phyloP scores from a whole-genome alignment of 495 filamentous ascomycete genomes.

The Glarea lozoyensis region DNA sequence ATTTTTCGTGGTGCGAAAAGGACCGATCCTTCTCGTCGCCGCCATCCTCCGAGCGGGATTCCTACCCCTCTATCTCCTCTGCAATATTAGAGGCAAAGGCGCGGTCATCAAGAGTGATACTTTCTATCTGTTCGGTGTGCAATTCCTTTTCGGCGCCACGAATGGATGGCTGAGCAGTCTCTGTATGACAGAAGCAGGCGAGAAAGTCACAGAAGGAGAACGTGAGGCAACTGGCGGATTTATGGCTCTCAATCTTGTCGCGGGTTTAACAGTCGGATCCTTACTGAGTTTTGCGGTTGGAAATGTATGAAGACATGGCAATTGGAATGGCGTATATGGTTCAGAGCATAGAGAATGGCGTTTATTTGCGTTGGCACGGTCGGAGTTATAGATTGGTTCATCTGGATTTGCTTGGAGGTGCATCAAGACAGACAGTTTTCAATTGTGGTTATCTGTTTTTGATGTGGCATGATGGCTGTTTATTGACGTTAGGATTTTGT shows the following conservation, averaged over 20 bases:
- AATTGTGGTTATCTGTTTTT: no score
- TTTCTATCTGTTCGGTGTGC: constrained; percentile 80
- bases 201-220: constrained; percentile 71
- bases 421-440: no score
- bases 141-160: constrained; percentile 71
- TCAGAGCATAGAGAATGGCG: no score
- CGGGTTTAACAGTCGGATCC: constrained; percentile 75
- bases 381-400: no score
- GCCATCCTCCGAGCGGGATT: constrained; percentile 56
- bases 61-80: constrained; percentile 81
- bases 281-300: constrained; percentile 72
- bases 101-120: constrained; percentile 68
- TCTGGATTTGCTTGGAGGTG: no score
- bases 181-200: constrained; percentile 83
- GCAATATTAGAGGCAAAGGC: constrained; percentile 64
- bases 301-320: not conserved
- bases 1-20: constrained; percentile 48
- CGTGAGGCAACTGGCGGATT: constrained; percentile 85
- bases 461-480: no score
- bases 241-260: constrained; percentile 84
- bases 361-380: no score
- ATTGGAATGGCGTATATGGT: no score
- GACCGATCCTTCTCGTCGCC: constrained; percentile 52
- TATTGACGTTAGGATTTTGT: no score
- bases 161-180: constrained; percentile 80